Base-by-base conservation (phyloP, 257 asterid genomes). In the Solanum okadae region DNA sequence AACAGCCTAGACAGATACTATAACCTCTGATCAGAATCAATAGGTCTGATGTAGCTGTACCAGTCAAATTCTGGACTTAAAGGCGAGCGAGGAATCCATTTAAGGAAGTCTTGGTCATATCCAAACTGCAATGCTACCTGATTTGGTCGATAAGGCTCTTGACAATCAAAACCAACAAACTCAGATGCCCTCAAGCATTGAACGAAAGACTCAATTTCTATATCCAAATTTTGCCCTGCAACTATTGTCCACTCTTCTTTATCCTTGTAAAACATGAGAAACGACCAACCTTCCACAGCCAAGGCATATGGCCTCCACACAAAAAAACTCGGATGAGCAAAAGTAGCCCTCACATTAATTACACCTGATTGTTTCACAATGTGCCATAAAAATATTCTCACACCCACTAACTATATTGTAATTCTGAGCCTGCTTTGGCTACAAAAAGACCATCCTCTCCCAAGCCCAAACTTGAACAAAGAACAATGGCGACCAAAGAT, bases 381-480 rank as follows among this genome's bases (percentile, higher is more conserved):
- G 31, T 84, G 44, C 93, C 91, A 93, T 3, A 91, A 83, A 27
- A 90, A 73, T 56, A 56, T 79, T 67, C 93, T 88, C 15, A 76
- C 78, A 25, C 73, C 79, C 76, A 9, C 91, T 88, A 1, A 27
- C 18, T 1, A 77, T 49, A 6, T 89, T 59, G n/a, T 42, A 15
- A 34, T 90, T 92, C 3, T 89, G 88, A 34, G 70, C 7, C 63
- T 25, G 4, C 37, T n/a, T 7, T 29, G 90, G 93, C 72, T 23
- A 82, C 52, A 92, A 67, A 20, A 86, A 29, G 3, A 63, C 20
- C 11, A 89, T 61, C 85, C 95, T 90, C 61, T 92, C 93, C 94
- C 91, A 91, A 11, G 85, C 91, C 94, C 93, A 93, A 65, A 90
- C 87, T 87, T 91, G 93, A 78, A 93, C 88, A 5, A 92, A 37